phyloP scores from a whole-genome alignment of 805 yeast genomes.

The Schwanniomyces vanrijiae region DNA sequence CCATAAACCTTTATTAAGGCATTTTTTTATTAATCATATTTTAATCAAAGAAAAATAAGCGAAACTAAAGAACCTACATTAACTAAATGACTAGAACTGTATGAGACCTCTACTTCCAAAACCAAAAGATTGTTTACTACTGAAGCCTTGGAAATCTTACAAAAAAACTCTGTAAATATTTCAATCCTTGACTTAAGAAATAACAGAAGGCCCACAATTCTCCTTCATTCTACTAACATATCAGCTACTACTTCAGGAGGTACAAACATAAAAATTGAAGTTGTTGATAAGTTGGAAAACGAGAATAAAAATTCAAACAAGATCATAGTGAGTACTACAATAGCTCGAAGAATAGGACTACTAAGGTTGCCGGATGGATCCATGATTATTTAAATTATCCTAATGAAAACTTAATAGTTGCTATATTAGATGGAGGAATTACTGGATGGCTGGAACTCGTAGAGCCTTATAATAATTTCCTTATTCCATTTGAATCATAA shows the following conservation, averaged over 20 bases:
- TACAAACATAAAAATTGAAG: constrained; percentile 9
- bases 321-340: constrained; percentile 21
- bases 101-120: no score
- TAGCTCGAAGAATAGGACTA: constrained; percentile 18
- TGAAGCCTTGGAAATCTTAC: no score
- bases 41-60: no score
- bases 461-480: constrained; percentile 4
- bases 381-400: constrained; percentile 14
- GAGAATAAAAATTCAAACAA: constrained; percentile 10
- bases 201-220: constrained; percentile 14
- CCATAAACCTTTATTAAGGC: no score
- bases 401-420: constrained; percentile 14
- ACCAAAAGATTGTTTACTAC: no score
- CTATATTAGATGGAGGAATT: constrained; percentile 22
- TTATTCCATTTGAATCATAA: not conserved
- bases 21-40: no score
- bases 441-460: constrained; percentile 18
- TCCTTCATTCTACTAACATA: constrained; percentile 5
- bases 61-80: no score
- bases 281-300: constrained; percentile 12
- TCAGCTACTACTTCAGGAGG: constrained; percentile 13
- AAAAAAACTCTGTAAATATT: no score
- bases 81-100: no score
- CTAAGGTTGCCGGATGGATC: constrained; percentile 22
- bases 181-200: constrained; percentile 20